Base-by-base conservation (phyloP, 306 rosid species). In the apple (Malus domestica) region DNA sequence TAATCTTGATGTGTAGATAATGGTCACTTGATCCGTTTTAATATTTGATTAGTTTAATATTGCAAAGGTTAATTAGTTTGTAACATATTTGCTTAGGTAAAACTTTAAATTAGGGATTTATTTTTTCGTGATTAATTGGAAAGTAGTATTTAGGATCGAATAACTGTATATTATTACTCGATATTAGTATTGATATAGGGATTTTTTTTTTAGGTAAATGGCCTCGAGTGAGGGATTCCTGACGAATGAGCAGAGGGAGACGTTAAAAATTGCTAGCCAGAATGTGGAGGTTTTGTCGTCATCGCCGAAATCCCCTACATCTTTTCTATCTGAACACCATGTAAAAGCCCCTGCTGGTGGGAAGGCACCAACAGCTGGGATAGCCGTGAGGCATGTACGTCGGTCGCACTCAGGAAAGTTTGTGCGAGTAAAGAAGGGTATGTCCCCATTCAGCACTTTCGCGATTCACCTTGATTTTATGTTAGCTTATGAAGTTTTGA, bases 201-300 rank as follows among this genome's bases (percentile, higher is more conserved):
- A 14, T 74, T 81, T 49, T 49, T 4, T 49, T 4, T 2, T 2
- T 22, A 35, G 42, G 67, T 49, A 80, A 71, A 92, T 95, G 99
- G 97, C 99, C 25, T 89, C 99, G 18, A 70, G 76, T 10, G 97
- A 95, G 88, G 99, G 99, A 68, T 92, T 95, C 82, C 85, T 95
- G 80, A 95, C 99, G 0, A 83, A 90, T 46, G 92, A 88, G 79
- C 99, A 95, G 93, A 85, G 99, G 87, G 93, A 92, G 68, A 71
- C 67, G 75, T 70, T 95, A 64, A 92, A 92, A 81, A 71, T 89
- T 75, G 99, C 99, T 1, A 82, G 90, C 74, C 84, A 86, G 64
- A 92, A 95, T 90, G 84, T 78, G 55, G 99, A 95, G 73, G 77
- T 27, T 87, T 77, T 95, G 69, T 89, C 99, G 5, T 90, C 96